Evolutionary conservation across 2,329 filamentous ascomycete species (phyloP).

Genomic region (Stagonosporopsis rhizophila): DNA sequence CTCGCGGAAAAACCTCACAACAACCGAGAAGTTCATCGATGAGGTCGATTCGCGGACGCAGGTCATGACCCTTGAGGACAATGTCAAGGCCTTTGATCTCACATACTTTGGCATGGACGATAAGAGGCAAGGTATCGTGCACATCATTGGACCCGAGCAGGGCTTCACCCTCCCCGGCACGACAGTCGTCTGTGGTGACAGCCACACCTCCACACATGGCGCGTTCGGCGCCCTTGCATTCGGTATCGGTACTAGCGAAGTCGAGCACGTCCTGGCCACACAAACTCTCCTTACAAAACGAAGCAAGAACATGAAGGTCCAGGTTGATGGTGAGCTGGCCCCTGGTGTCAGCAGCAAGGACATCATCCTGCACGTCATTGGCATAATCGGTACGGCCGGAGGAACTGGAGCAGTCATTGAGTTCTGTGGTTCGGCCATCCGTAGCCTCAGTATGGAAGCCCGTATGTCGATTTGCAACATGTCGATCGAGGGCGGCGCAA

Average conservation of each 20-base stretch:
- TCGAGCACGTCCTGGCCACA: slow-evolving; percentile 96
- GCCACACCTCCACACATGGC: slow-evolving; percentile 96
- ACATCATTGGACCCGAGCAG: slow-evolving; percentile 98
- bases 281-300: slow-evolving; percentile 93
- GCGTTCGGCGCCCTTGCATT: slow-evolving; percentile 95
- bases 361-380: slow-evolving; percentile 90
- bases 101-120: slow-evolving; percentile 97
- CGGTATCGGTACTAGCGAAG: slow-evolving; percentile 97
- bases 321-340: slow-evolving; percentile 88
- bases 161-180: slow-evolving; percentile 97
- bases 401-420: slow-evolving; percentile 95
- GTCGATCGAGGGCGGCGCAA: slow-evolving; percentile 94
- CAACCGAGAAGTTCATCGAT: slow-evolving; percentile 90
- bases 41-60: slow-evolving; percentile 93
- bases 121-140: slow-evolving; percentile 96
- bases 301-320: slow-evolving; percentile 98
- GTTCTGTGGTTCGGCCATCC: slow-evolving; percentile 94
- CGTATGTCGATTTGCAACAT: slow-evolving; percentile 99
- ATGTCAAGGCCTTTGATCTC: slow-evolving; percentile 94
- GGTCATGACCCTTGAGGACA: slow-evolving; percentile 95
- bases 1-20: slow-evolving; percentile 90
- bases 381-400: slow-evolving; percentile 91
- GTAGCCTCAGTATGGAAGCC: slow-evolving; percentile 89
- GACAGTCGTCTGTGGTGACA: slow-evolving; percentile 96
- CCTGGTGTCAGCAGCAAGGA: slow-evolving; percentile 97